A percentile compares a stretch with the other conserved stretches of the same genome.
These are phyloP conservation scores for Pseudisothecium myosuroides DNA, from an alignment of 225 moss, liverwort and hornwort genomes.

Conservation along the genomic window DNA sequence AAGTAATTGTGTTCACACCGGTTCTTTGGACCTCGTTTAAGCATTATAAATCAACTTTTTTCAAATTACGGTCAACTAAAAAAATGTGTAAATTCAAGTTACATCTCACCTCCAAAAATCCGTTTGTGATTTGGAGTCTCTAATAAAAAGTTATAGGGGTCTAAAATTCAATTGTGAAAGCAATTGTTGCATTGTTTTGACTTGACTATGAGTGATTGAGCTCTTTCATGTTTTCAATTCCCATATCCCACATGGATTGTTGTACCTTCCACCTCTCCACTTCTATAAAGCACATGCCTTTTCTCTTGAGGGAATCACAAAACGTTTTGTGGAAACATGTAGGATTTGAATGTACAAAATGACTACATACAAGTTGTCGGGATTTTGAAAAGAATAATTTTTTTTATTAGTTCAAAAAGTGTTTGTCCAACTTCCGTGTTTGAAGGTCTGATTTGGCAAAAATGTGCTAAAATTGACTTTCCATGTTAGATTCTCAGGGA, in stretches of 20 bases:
- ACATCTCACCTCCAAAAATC: background rate
- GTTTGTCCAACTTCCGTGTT: no score
- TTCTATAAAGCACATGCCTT: background rate
- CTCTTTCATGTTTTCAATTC: background rate
- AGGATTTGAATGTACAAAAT: fast-evolving
- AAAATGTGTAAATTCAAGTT: background rate
- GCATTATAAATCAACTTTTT: background rate
- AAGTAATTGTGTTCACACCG: fast-evolving
- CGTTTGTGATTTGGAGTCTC: background rate
- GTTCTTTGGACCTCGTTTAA: background rate
- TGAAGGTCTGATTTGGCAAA: no score
- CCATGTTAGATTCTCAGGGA: no score
- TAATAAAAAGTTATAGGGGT: background rate
- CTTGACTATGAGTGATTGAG: background rate
- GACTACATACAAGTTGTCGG: no score
- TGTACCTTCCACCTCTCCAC: background rate
- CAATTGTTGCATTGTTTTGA: background rate
- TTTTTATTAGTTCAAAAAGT: no score
- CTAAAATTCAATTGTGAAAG: background rate
- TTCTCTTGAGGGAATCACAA: no score
- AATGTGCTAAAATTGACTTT: no score
- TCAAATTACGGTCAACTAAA: background rate
- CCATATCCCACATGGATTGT: background rate
- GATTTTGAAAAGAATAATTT: no score
- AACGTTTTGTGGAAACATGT: no score